Base-by-base conservation (phyloP, 2,329 filamentous ascomycete genomes). In the Sodiomyces alkalinus region DNA sequence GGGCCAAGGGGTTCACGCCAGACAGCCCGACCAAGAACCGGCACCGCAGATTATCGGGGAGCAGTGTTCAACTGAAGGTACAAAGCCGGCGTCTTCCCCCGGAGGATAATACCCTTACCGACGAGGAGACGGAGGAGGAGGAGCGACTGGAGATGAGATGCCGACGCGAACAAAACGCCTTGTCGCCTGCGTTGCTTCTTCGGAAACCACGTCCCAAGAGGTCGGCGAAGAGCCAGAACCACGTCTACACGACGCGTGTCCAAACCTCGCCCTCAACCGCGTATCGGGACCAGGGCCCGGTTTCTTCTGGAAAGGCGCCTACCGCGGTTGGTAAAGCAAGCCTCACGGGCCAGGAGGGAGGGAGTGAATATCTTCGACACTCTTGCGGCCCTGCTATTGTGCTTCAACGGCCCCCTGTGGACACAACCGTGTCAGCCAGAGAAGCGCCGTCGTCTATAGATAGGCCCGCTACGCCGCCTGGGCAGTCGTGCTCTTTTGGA, bases 41-140 rank as follows among this genome's bases (percentile, higher is more conserved):
- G 6, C 49, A 58, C 30, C 57, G 66, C 4, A 53, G 65, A 14
- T 62, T 58, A 2, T 70, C 65, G 0, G 64, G 56, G 4, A 58
- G 63, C 22, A 68, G 57, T 34, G 40, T 69, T 1, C 52, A 56
- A 20, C 44, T 57, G 7, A 33, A 53, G 6, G 48, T 49, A 1
- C 43, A 49, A 12, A 52, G 52, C 14, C 44, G 45, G 12, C 52
- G 49, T 17, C 31, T 53, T 8, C 35, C 52, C 4, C 43, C 53
- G 0, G 56, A 61, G 9, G n/a, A n/a, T n/a, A 46, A 49, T 11
- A 51, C 44, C 3, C 37, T 61, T 4, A 61, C 57, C 4, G 56
- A 60, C 24, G 54, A 58, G 1, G 55, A 60, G 10, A 57, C 56
- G 0, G 56, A 55, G 11, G 51, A 56, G 20, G 57, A 62, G 21